Base-by-base conservation (phyloP, 371 early-diverging fungal species). In the Parasitella parasitica region DNA sequence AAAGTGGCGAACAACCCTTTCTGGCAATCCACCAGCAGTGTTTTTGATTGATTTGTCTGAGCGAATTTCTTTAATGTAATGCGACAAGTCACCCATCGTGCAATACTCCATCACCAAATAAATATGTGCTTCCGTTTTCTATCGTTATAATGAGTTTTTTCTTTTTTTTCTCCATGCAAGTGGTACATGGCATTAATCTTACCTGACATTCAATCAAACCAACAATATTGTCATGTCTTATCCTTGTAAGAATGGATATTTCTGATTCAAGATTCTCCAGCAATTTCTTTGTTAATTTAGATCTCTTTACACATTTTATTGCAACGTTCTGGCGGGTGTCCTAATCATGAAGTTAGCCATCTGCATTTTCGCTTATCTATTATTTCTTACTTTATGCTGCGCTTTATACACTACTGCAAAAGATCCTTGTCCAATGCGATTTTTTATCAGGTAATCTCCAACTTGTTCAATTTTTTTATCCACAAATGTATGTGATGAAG, bases 71-170 rank as follows among this genome's bases (percentile, higher is more conserved):
- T 93, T 93, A 69, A 97, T 94, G 73, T 88, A 96, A 52, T 86
- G 80, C 16, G 96, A 91, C 11, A 97, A 81, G 67, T 97, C 97
- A 46, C 97, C 97, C 69, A 94, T 66, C 9, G 91, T 81, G 71
- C 97, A 97, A 64, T 88, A 95, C 67, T 97, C 97, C 97, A 97
- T 97, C 13, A 97, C 83, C 35, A 97, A 82, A 72, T 93, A 91
- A 43, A 97, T 95, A 65, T 96, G 91, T 49, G 85, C 83, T 37
- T 91, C 91, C 2, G 93, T 91, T 86, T 94, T 94, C 92, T 91
- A 58, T 0, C 6, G 32, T 37, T 37, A 38, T 26, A 61, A n/a
- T 55, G 32, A 36, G 27, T 34, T 7, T 16, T 59, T 2, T n/a
- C n/a, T n/a, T n/a, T n/a, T n/a, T n/a, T n/a, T n/a, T n/a, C n/a